Conservation (phyloP, 163 green algal species). For the Scenedesmus sp. region DNA sequence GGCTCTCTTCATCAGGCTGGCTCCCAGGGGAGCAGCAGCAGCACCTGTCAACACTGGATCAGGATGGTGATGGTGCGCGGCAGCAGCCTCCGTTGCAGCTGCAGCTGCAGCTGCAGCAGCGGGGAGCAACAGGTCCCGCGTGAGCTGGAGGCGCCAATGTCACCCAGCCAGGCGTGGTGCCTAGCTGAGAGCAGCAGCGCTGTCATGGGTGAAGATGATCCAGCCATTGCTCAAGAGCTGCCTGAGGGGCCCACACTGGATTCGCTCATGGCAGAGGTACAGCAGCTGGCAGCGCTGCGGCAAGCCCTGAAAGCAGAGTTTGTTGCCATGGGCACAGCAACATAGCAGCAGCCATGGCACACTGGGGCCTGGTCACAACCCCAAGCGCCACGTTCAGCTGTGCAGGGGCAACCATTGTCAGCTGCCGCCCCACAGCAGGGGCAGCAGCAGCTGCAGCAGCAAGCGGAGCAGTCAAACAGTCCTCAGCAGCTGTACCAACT, state of each 20-base stretch:
- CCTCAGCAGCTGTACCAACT: not conserved
- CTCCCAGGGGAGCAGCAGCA: not conserved
- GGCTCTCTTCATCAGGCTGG: not conserved
- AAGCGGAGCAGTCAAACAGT: not conserved
- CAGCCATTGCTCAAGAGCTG: not conserved
- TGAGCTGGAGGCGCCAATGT: not conserved
- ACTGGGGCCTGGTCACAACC: not conserved
- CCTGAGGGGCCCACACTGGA: constrained; percentile 9
- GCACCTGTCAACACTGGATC: not conserved
- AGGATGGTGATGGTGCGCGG: no score
- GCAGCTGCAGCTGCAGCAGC: not conserved
- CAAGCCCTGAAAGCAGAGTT: constrained; percentile 70
- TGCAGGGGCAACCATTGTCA: not conserved
- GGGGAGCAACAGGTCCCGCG: not conserved
- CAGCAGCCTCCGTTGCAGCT: not conserved
- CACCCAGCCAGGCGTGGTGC: not conserved
- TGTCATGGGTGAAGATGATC: not conserved
- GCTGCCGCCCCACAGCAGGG: not conserved
- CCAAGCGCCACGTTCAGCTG: not conserved
- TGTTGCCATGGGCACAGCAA: constrained; percentile 62
- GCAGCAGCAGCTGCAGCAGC: constrained; percentile 31
- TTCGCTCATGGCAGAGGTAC: constrained; percentile 62
- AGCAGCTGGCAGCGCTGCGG: constrained; percentile 65
- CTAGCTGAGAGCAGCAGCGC: not conserved
- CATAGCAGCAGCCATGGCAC: constrained; percentile 57